Evolutionary conservation across 148 eudicot species (phyloP).

Genomic region (Rhododendron griersonianum): DNA sequence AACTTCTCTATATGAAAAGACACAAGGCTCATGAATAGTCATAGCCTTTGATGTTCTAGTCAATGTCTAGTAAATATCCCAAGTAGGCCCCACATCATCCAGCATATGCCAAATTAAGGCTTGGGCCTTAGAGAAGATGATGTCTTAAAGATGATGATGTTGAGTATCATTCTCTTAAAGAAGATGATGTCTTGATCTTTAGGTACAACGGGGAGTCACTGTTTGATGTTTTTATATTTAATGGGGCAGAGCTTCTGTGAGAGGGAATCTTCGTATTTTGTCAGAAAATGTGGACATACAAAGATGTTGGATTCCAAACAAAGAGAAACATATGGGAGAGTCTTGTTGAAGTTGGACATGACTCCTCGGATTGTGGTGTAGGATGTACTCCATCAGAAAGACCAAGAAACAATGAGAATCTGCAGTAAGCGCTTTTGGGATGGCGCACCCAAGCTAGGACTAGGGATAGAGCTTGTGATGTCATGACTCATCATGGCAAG

Average conservation of each 20-base stretch:
- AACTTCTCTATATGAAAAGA: no score
- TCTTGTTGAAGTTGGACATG: conserved; percentile 14
- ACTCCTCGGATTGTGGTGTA: background rate
- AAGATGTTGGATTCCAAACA: conserved; percentile 1
- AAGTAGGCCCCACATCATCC: no score
- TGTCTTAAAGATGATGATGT: conserved; percentile 34
- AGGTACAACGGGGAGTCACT: conserved; percentile 38
- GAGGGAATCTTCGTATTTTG: conserved; percentile 45
- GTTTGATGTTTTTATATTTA: conserved; percentile 42
- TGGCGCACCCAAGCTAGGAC: background rate
- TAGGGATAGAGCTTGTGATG: background rate
- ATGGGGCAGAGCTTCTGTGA: conserved; percentile 34
- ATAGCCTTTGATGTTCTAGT: no score
- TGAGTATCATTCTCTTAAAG: conserved; percentile 30
- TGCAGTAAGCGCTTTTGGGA: background rate
- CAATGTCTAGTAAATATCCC: no score
- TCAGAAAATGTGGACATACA: conserved; percentile 31
- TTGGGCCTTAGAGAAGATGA: no score
- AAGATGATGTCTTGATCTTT: conserved; percentile 45
- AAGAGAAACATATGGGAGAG: conserved; percentile 15
- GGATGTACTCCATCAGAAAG: conserved; percentile 16
- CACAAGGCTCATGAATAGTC: no score
- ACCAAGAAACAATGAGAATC: conserved; percentile 8
- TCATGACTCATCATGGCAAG: background rate
- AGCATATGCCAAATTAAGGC: no score